phyloP scores from a whole-genome alignment of 1,139 yeast species.

The Kodamaea arcana region DNA sequence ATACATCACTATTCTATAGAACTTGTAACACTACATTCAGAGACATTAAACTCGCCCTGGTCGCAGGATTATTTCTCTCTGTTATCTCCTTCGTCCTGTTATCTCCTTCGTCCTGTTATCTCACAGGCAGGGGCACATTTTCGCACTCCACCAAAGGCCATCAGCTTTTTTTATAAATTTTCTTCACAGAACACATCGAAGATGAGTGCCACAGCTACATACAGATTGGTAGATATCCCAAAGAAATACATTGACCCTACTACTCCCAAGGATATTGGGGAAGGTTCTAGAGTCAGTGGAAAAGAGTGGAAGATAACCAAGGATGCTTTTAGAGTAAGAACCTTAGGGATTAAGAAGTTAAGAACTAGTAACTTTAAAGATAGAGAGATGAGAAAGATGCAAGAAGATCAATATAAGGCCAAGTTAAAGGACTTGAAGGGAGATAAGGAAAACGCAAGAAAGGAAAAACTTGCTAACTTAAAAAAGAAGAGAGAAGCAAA shows the following conservation, averaged over 20 bases:
- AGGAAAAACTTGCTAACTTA: slow-evolving; percentile 47
- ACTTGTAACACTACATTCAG: too few relatives aligned
- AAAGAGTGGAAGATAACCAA: slow-evolving; percentile 26
- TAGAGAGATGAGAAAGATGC: slow-evolving; percentile 34
- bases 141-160: background rate
- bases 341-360: slow-evolving; percentile 14
- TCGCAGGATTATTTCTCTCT: too few relatives aligned
- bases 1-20: too few relatives aligned
- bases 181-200: background rate
- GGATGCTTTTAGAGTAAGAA: slow-evolving; percentile 23
- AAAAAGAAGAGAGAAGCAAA: slow-evolving; percentile 65
- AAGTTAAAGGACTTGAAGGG: slow-evolving; percentile 55
- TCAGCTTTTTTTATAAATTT: background rate
- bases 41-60: too few relatives aligned
- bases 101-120: too few relatives aligned
- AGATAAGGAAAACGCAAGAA: slow-evolving; percentile 55
- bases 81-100: too few relatives aligned
- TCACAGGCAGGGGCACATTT: too few relatives aligned
- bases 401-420: slow-evolving; percentile 45
- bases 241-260: slow-evolving; percentile 21
- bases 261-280: slow-evolving; percentile 20
- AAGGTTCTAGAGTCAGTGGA: slow-evolving; percentile 24
- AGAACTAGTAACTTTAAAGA: slow-evolving; percentile 15
- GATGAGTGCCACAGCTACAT: slow-evolving; percentile 11
- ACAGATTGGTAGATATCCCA: slow-evolving; percentile 17